Conservation (phyloP, 164 flowering plant species). For the Echeveria elegans region DNA sequence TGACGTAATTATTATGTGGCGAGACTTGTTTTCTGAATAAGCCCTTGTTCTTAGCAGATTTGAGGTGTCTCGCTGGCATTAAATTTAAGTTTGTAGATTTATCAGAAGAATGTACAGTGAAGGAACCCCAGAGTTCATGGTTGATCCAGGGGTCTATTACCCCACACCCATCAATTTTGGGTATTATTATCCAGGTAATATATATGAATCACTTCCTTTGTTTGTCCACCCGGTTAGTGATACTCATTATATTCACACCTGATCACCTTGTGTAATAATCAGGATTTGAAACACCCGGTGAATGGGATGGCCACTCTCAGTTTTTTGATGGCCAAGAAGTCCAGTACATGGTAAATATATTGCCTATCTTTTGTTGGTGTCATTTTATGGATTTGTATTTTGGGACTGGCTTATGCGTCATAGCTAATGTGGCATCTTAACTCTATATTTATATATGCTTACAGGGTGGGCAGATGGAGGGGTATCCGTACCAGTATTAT, state of each 20-base stretch:
- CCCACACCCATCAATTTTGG: slow-evolving; percentile 69
- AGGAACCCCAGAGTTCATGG: slow-evolving; percentile 52
- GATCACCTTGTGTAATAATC: background rate
- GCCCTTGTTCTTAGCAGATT: background rate
- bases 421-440: background rate
- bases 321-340: slow-evolving; percentile 72
- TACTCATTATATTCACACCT: slow-evolving; percentile 8
- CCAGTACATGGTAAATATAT: slow-evolving; percentile 44
- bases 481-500: slow-evolving; percentile 60
- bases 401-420: background rate
- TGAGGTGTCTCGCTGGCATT: background rate
- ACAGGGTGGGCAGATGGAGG: slow-evolving; percentile 76
- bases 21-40: background rate
- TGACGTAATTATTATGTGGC: no score
- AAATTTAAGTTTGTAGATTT: background rate
- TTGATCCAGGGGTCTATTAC: slow-evolving; percentile 64
- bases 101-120: slow-evolving; percentile 47
- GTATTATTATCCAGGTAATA: slow-evolving; percentile 77
- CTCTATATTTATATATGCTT: background rate
- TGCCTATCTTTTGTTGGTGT: slow-evolving; percentile 9
- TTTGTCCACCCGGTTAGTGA: background rate
- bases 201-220: background rate
- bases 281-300: slow-evolving; percentile 69
- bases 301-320: slow-evolving; percentile 74
- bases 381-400: background rate